These are phyloP conservation scores for Ashbya aceris DNA, from an alignment of 1,139 yeast genomes.

Conservation along the genomic window DNA sequence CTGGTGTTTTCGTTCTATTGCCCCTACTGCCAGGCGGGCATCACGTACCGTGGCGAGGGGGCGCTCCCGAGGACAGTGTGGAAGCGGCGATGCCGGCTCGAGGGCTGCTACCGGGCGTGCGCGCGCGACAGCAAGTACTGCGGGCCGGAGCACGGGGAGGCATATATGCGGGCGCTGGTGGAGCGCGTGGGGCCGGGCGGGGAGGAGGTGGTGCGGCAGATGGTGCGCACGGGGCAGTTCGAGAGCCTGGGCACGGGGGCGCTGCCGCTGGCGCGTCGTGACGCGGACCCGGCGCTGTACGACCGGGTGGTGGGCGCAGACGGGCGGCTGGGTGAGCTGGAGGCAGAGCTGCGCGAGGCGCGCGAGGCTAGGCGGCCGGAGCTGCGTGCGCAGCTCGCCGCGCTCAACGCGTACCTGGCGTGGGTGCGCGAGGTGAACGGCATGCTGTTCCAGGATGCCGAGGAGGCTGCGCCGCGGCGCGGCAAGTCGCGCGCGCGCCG, in stretches of 20 bases:
- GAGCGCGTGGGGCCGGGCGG: constrained; percentile 19
- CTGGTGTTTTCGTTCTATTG: constrained; percentile 65
- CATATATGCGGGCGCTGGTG: constrained; percentile 37
- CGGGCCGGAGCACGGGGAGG: constrained; percentile 57
- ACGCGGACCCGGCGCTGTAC: constrained; percentile 33
- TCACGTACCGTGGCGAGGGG: constrained; percentile 31
- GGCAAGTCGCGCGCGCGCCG: constrained; percentile 13
- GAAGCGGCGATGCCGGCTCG: constrained; percentile 68
- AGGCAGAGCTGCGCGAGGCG: constrained; percentile 14
- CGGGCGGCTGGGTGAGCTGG: constrained; percentile 14
- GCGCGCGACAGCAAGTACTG: constrained; percentile 58
- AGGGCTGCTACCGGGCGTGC: constrained; percentile 53
- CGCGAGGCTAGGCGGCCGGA: constrained; percentile 13
- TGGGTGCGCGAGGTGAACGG: constrained; percentile 24
- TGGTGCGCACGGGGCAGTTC: constrained; percentile 24
- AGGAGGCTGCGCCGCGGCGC: constrained; percentile 8
- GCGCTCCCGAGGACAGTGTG: constrained; percentile 41
- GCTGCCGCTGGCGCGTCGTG: constrained; percentile 23
- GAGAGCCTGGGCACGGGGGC: constrained; percentile 16
- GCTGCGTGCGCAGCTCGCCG: constrained; percentile 13
- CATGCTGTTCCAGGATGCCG: constrained; percentile 13
- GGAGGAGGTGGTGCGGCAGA: constrained; percentile 13
- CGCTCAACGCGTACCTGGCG: constrained; percentile 22
- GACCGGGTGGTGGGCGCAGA: constrained; percentile 27
- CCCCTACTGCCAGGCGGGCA: constrained; percentile 57